Evolutionary conservation across 78 protist genomes (phyloP).

Genomic region (Dictyostelium brefeldianum): DNA sequence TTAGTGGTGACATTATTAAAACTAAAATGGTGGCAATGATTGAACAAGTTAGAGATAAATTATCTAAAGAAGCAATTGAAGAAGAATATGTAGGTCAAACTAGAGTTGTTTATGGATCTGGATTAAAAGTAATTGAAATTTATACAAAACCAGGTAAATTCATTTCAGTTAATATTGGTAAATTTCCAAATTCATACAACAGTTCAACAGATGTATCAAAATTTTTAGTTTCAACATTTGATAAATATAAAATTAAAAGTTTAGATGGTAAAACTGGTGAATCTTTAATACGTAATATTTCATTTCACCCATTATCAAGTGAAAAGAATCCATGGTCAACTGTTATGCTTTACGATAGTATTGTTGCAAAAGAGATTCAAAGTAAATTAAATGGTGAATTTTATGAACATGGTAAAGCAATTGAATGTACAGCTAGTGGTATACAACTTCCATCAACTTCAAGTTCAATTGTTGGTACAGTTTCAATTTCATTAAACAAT

Average conservation of each 20-base stretch:
- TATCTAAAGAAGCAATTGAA: neutral
- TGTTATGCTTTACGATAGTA: neutral
- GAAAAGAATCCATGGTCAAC: neutral
- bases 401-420: neutral
- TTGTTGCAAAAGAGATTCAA: neutral
- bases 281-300: too few relatives aligned
- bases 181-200: neutral
- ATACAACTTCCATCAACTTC: neutral
- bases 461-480: constrained; percentile 5
- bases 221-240: too few relatives aligned
- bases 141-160: neutral
- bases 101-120: neutral
- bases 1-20: neutral
- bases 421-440: neutral
- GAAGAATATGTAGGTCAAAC: neutral
- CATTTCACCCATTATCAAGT: neutral
- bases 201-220: neutral
- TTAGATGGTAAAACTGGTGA: too few relatives aligned
- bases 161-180: neutral
- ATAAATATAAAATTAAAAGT: too few relatives aligned
- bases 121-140: neutral
- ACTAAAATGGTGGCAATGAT: neutral
- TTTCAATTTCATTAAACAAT: neutral
- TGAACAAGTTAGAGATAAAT: neutral
- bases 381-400: neutral